Base-by-base conservation (phyloP, 1,284 basidiomycete species). In the Ceratobasidium theobromae region DNA sequence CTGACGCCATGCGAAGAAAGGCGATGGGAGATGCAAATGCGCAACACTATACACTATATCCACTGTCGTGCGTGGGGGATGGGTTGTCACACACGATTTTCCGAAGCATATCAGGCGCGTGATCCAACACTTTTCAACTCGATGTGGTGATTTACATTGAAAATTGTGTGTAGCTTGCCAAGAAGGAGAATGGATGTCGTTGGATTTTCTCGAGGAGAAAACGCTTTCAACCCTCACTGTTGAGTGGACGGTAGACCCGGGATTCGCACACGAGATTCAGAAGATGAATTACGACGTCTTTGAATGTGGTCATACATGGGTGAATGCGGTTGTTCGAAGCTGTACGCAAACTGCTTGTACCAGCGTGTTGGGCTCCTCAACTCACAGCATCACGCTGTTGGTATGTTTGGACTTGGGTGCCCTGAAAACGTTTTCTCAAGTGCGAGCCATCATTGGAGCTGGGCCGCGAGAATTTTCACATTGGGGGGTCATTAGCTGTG, bases 111-210 rank as follows among this genome's bases (percentile, higher is more conserved):
- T 8, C 35, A 21, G 57, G 57, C 49, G 30, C 14, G 57, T 27
- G 6, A 12, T 9, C 21, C 25, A 16, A 33, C 23, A 33, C 23
- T 33, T 49, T 28, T 27, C 12, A 12, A 35, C 21, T 8, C 18
- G 8, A 21, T 30, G 23, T 58, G 16, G 8, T 38, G 35, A 16
- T 11, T 49, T 9, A 14, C 9, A 5, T 45, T 45, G 18, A 38
- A 23, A 6, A 11, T 32, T 25, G 21, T 8, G 32, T 27, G 9
- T 49, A 60, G 57, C 45, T 28, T 60, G 57, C 14, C 30, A 27
- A 45, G 57, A 60, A 49, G 57, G 57, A 14, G 45, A 60, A 49
- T 60, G 57, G 57, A 8, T 60, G 23, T 45, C 28, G n/a, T 60
- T 60, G 8, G 57, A 60, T 38, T 49, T 60, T 23, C 43, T 60